Evolutionary conservation across 495 filamentous ascomycete species (phyloP), one percentile per base, ranked within the genome.

Genomic region (Recurvomyces mirabilis): DNA sequence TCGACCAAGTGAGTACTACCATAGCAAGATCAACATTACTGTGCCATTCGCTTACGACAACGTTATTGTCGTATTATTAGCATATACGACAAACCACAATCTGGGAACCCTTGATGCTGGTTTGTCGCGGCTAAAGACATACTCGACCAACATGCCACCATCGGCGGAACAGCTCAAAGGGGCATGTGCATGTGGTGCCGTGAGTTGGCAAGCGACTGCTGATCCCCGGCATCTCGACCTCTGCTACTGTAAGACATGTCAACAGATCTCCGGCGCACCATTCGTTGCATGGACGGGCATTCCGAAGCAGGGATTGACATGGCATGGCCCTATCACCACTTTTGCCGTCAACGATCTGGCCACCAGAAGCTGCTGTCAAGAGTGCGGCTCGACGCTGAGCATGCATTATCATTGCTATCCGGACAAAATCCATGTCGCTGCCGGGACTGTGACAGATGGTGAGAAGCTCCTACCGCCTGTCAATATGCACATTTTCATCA

Each of bases 241-340:
- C 47, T 50, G 47, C 47, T 50, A 44, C 40, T 50, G 47, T 33
- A 36, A 31, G 21, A 37, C 33, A n/a, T 50, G 47, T 19, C 39
- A 50, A 31, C 17, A 33, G 28, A 29, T 50, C 22, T 28, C 25
- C 20, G 46, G 46, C 5, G 46, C 38, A 13, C 46, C 46, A 4
- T 49, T 49, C 39, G 29, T 37, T 10, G 46, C 39, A 25, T 49
- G 46, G 46, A 42, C 36, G 13, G 46, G 46, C 18, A 34, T 44
- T 10, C 39, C 38, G 11, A 43, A 44, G 22, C 22, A 7, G 9
- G 19, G 30, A 18, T 31, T 50, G 11, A 15, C 43, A 9, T 50
- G 47, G 40, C n/a, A 26, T 15, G 29, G 32, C 24, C 46, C 36
- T 14, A n/a, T 21, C 4, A n/a, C 18, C 11, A 12, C 47, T 36